Evolutionary conservation across 345 rosid species (phyloP).

Genomic region (Ricinus communis): DNA sequence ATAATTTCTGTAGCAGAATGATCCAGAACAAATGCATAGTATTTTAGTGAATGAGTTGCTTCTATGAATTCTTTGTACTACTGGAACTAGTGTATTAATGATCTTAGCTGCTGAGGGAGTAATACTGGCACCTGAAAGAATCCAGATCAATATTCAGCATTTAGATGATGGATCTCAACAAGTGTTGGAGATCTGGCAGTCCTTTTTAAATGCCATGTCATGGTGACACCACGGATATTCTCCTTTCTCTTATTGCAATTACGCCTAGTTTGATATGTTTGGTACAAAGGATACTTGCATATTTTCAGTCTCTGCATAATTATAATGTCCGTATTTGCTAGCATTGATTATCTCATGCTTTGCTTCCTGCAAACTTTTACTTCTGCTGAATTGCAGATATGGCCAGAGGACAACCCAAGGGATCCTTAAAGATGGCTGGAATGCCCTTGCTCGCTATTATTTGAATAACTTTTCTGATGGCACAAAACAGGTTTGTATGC

Average conservation of each 20-base stretch:
- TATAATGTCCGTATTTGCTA: not conserved
- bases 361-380: not conserved
- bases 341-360: not conserved
- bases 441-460: constrained; percentile 86
- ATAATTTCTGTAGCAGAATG: too few species aligned
- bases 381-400: constrained; percentile 44
- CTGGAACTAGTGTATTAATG: not conserved
- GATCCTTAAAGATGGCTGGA: constrained; percentile 74
- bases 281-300: too few species aligned
- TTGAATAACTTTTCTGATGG: constrained; percentile 93
- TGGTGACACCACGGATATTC: not conserved
- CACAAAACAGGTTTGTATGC: constrained; percentile 67
- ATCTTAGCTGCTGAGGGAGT: not conserved
- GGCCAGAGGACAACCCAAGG: constrained; percentile 91
- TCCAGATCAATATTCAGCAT: not conserved
- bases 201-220: not conserved
- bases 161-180: not conserved
- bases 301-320: not conserved
- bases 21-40: too few species aligned
- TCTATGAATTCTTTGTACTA: too few species aligned
- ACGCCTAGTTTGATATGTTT: not conserved
- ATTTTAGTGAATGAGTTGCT: too few species aligned
- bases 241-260: not conserved
- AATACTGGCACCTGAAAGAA: not conserved
- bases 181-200: not conserved